Conservation (phyloP, 176 grass and related monocot species). For the Zoysia pacifica region DNA sequence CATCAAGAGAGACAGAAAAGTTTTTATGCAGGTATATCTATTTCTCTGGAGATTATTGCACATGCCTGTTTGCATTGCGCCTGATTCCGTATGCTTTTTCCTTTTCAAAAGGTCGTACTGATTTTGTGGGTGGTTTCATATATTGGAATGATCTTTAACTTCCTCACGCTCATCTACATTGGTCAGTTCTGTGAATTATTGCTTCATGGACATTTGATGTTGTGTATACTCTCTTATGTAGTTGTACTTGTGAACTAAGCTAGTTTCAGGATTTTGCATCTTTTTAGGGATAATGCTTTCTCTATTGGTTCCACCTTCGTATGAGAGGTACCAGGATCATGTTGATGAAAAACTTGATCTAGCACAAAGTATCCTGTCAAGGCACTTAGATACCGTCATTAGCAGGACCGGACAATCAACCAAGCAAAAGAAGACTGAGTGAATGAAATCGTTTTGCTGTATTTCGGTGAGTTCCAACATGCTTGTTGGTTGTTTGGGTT, state of each 20-base stretch:
- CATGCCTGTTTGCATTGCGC: background rate
- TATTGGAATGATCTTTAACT: slow-evolving; percentile 85
- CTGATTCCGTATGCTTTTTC: slow-evolving; percentile 31
- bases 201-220: slow-evolving; percentile 28
- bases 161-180: slow-evolving; percentile 87
- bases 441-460: slow-evolving; percentile 26
- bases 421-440: slow-evolving; percentile 95
- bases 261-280: slow-evolving; percentile 1
- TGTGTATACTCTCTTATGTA: background rate
- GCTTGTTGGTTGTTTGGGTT: background rate
- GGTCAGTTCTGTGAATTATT: slow-evolving; percentile 66
- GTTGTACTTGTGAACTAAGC: slow-evolving; percentile 1
- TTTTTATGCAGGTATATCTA: slow-evolving; percentile 66
- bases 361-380: slow-evolving; percentile 58
- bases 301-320: slow-evolving; percentile 66
- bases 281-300: slow-evolving; percentile 55
- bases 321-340: slow-evolving; percentile 89
- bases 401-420: slow-evolving; percentile 47
- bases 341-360: slow-evolving; percentile 78
- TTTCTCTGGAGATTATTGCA: background rate
- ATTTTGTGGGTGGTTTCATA: slow-evolving; percentile 74
- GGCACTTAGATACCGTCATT: slow-evolving; percentile 46
- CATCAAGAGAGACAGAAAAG: slow-evolving; percentile 79
- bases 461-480: slow-evolving; percentile 39
- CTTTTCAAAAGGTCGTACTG: slow-evolving; percentile 60